Evolutionary conservation across 495 filamentous ascomycete species (phyloP), one percentile per base, ranked within the genome.

Genomic region (Ascobolus immersus): DNA sequence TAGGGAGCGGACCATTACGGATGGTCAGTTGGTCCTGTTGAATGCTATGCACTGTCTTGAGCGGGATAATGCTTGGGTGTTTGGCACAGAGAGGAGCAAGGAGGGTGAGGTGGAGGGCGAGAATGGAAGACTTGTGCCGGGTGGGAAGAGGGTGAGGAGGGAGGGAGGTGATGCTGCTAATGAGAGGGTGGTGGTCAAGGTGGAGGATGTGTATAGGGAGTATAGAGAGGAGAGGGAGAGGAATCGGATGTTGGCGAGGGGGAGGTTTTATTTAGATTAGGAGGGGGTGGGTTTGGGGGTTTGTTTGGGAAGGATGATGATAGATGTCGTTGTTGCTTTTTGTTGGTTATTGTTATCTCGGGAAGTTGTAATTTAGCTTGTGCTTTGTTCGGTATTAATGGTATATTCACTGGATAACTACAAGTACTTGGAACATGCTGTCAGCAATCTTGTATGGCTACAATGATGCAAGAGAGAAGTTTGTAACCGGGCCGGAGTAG

Each of bases 221-320:
- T 94, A 86, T 54, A 75, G 86, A 50, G 62, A 58, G 12, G 81
- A 93, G 52, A 56, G 93, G 44, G 89, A 96, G 52, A 62, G 77
- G 30, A 68, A 69, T 18, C 64, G 36, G 11, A 17, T 43, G 34
- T 29, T 50, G 28, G 29, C 49, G 14, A 48, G 49, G 25, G 47
- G 47, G 2, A 39, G 47, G 17, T 49, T 50, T 33, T 50, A n/a
- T n/a, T n/a, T n/a, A n/a, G n/a, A n/a, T n/a, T n/a, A n/a, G n/a
- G n/a, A n/a, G n/a, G n/a, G n/a, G n/a, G n/a, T n/a, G n/a, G n/a
- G n/a, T n/a, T n/a, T n/a, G n/a, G n/a, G n/a, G n/a, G n/a, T n/a
- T n/a, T n/a, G n/a, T n/a, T n/a, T n/a, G n/a, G n/a, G n/a, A n/a
- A n/a, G n/a, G n/a, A n/a, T n/a, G n/a, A n/a, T n/a, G n/a, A n/a